Percentiles rank a stretch among this genome's conserved stretches.
phyloP scores from a whole-genome alignment of 2,329 filamentous ascomycete species.

The Trichophyton rubrum region DNA sequence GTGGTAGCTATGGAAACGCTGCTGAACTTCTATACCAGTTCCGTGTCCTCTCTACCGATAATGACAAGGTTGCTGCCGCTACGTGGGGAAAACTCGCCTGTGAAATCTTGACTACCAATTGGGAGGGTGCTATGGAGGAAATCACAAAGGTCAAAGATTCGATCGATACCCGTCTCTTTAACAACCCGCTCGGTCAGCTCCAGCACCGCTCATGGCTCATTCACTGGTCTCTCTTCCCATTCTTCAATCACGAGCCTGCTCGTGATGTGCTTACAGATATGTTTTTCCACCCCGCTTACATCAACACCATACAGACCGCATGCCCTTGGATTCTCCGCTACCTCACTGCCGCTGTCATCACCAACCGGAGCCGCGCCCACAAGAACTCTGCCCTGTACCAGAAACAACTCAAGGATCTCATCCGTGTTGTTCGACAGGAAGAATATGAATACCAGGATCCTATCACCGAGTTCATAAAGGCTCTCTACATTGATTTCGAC shows the following conservation, averaged over 20 bases:
- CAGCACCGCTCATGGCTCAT: slow-evolving; percentile 94
- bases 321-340: slow-evolving; percentile 96
- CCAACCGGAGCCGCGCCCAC: slow-evolving; percentile 68
- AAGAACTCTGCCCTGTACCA: slow-evolving; percentile 74
- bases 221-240: slow-evolving; percentile 97
- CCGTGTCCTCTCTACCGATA: slow-evolving; percentile 93
- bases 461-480: slow-evolving; percentile 90
- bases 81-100: slow-evolving; percentile 97
- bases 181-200: slow-evolving; percentile 88
- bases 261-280: slow-evolving; percentile 87
- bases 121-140: slow-evolving; percentile 88
- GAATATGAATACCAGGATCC: slow-evolving; percentile 95
- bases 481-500: slow-evolving; percentile 90
- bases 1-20: slow-evolving; percentile 81
- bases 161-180: slow-evolving; percentile 92
- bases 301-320: slow-evolving; percentile 98
- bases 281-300: slow-evolving; percentile 93
- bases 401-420: slow-evolving; percentile 95
- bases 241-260: slow-evolving; percentile 92
- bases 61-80: slow-evolving; percentile 89
- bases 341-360: slow-evolving; percentile 86
- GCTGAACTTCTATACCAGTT: slow-evolving; percentile 94
- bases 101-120: slow-evolving; percentile 89
- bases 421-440: slow-evolving; percentile 92
- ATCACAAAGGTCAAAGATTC: slow-evolving; percentile 77